Base-by-base conservation (phyloP, 768 basidiomycete species). In the Hebeloma cylindrosporum region DNA sequence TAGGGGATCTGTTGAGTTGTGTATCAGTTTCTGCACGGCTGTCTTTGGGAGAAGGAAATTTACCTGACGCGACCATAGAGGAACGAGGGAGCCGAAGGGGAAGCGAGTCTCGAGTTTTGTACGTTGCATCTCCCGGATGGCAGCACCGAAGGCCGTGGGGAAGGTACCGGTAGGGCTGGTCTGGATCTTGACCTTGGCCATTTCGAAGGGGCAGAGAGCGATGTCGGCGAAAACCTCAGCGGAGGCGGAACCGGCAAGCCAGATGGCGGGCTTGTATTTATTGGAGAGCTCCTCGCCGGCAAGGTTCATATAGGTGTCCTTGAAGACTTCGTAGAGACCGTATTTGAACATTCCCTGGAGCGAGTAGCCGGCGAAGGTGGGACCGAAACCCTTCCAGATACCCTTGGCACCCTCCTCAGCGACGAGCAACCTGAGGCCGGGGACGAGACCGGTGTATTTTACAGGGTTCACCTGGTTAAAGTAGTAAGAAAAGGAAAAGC, bases 321-420 rank as follows among this genome's bases (percentile, higher is more conserved):
- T 97, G 88, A 94, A 97, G 62, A 88, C 66, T 71, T 97, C 93
- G 67, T 96, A 96, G 66, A 94, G 88, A 73, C 94, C 94, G 67
- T 91, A 96, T 72, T 97, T 97, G 86, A 95, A 93, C 81, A 93
- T 85, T 64, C 94, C 94, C 73, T 96, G 94, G 59, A 93, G 78
- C 7, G 91, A 90, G 75, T 94, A 94, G 52, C 94, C 93, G 68
- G 95, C 75, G 51, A 93, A 74, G 48, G 94, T 97, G 42, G 94
- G 94, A 27, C 89, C 89, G 63, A 96, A 74, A 60, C 94, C 94
- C 69, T 95, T 97, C 83, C 93, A 88, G 68, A 96, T 81, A 67
- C 91, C 94, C 28, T 67, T 80, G 48, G 82, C 68, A 58, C 93
- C 89, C 68, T 94, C 88, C 65, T 91, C 89, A 30, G 78, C 79